Conservation (phyloP, 75 land plant genomes). For the Pseudotsuga menziesii region DNA sequence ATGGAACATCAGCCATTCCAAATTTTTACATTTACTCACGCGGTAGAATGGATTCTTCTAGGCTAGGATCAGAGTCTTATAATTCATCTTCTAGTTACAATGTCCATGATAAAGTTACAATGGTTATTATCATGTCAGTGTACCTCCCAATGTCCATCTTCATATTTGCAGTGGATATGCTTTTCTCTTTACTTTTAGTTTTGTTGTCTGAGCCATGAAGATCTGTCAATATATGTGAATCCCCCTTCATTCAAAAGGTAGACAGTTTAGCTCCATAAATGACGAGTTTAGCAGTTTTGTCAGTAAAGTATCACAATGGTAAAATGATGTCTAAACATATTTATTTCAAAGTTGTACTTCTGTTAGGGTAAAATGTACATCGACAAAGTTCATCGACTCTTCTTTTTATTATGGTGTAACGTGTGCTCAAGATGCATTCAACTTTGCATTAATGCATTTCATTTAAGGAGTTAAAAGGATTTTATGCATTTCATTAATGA, state of each 20-base stretch:
- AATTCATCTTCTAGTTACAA: conserved; percentile 3
- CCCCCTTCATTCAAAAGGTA: too few species aligned
- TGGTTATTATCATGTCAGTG: conserved; percentile 1
- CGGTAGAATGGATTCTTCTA: neutral
- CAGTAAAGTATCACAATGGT: neutral
- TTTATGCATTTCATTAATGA: too few species aligned
- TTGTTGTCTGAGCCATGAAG: neutral
- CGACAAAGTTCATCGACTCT: neutral
- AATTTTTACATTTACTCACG: conserved; percentile 2
- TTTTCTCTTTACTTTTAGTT: neutral
- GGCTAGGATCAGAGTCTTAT: conserved; percentile 2
- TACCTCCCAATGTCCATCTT: neutral
- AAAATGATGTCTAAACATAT: neutral
- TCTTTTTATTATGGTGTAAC: neutral
- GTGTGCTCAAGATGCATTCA: neutral
- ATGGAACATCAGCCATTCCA: neutral
- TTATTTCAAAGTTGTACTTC: neutral
- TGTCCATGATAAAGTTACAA: too few species aligned
- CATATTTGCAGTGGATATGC: conserved; percentile 6
- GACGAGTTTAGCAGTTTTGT: neutral
- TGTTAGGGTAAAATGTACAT: neutral
- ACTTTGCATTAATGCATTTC: neutral
- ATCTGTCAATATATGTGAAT: neutral
- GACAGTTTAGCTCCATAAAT: neutral
- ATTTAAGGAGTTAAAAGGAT: too few species aligned